A percentile compares a stretch with the other conserved stretches of the same genome.
These are phyloP conservation scores for Epichloe elymi DNA, from an alignment of 2,329 filamentous ascomycete species.

Conservation along the genomic window DNA sequence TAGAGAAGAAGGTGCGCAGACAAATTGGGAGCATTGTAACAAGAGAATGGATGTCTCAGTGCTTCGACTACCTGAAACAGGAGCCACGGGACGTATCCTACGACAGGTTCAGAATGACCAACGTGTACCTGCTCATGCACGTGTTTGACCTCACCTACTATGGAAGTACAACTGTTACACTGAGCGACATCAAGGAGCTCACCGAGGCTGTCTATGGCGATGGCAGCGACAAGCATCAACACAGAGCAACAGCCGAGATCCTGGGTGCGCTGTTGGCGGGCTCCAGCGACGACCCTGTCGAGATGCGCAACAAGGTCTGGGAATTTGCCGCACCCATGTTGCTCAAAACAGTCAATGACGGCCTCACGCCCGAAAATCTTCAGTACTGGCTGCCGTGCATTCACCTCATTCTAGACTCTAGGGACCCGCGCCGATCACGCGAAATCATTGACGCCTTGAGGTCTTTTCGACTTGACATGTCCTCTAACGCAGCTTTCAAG, in stretches of 20 bases:
- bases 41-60: conserved; percentile 72
- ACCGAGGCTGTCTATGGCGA: conserved; percentile 71
- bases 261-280: conserved; percentile 73
- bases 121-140: conserved; percentile 75
- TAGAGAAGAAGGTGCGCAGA: conserved; percentile 59
- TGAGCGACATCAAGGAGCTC: conserved; percentile 79
- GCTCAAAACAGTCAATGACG: conserved; percentile 75
- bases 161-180: conserved; percentile 61
- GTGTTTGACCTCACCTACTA: conserved; percentile 82
- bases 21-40: conserved; percentile 73
- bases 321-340: conserved; percentile 82
- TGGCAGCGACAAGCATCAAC: conserved; percentile 93
- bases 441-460: conserved; percentile 75
- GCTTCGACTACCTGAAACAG: conserved; percentile 90
- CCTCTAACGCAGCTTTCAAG: conserved; percentile 94
- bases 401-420: conserved; percentile 75
- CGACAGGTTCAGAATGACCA: conserved; percentile 83
- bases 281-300: conserved; percentile 62
- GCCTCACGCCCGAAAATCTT: conserved; percentile 84
- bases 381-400: conserved; percentile 92
- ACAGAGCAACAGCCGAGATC: conserved; percentile 90
- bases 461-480: conserved; percentile 82
- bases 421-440: conserved; percentile 77
- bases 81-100: conserved; percentile 72
- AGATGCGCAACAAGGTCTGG: conserved; percentile 69